phyloP scores from a whole-genome alignment of 139 green algal species.

The Asterochloris erici region DNA sequence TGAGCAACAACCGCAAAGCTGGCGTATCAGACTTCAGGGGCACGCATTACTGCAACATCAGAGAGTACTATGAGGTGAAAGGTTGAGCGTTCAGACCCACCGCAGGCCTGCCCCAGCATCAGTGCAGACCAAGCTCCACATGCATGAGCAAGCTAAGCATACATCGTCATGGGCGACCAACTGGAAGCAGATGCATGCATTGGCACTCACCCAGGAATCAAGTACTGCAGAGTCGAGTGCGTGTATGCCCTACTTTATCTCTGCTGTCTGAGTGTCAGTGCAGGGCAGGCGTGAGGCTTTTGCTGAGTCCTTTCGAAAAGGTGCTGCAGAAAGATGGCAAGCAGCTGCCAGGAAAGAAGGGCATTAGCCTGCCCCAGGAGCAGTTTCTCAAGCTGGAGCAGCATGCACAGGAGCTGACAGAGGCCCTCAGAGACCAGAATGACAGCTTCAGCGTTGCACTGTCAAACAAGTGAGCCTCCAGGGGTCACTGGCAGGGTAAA shows the following conservation, averaged over 20 bases:
- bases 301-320: background rate
- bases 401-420: background rate
- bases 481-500: background rate
- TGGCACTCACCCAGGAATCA: too few species aligned
- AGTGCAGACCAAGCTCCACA: too few species aligned
- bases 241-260: too few species aligned
- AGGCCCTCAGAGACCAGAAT: slow-evolving; percentile 11
- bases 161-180: too few species aligned
- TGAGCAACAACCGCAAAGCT: slow-evolving; percentile 16
- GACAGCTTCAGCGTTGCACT: slow-evolving; percentile 10
- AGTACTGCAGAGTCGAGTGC: too few species aligned
- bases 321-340: slow-evolving; percentile 33
- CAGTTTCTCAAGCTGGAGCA: slow-evolving; percentile 35
- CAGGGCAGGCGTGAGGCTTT: too few species aligned
- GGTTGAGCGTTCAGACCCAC: too few species aligned
- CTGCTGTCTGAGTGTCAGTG: too few species aligned
- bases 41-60: slow-evolving; percentile 41
- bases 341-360: slow-evolving; percentile 55
- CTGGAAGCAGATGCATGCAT: too few species aligned
- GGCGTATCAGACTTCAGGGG: slow-evolving; percentile 49
- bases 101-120: too few species aligned
- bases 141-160: too few species aligned
- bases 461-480: slow-evolving; percentile 14
- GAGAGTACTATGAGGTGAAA: slow-evolving; percentile 30
- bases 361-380: slow-evolving; percentile 46